A percentile compares a stretch with the other conserved stretches of the same genome.
Conservation (phyloP, 2,329 filamentous ascomycete genomes). For the Curvularia sp. region DNA sequence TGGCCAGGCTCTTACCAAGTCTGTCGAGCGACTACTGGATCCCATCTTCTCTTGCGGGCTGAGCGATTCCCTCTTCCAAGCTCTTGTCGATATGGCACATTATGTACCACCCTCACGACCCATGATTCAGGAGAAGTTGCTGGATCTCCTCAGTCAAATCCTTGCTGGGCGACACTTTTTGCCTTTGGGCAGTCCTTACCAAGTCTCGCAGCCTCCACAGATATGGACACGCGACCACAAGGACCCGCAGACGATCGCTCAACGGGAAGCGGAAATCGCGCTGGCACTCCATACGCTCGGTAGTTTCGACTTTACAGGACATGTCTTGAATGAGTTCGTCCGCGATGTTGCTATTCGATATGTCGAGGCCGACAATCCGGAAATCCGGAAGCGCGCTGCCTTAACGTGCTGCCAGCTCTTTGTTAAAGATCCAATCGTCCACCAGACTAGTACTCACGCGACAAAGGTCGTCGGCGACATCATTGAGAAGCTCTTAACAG, state of each 20-base stretch:
- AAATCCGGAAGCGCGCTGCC: constrained; percentile 91
- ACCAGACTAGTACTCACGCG: constrained; percentile 95
- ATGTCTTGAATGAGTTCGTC: constrained; percentile 97
- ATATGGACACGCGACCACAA: constrained; percentile 87
- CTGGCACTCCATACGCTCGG: constrained; percentile 92
- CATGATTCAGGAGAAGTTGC: constrained; percentile 88
- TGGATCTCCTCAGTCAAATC: constrained; percentile 94
- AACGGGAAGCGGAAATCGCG: constrained; percentile 83
- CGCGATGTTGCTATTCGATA: constrained; percentile 98
- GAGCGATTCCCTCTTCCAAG: constrained; percentile 91
- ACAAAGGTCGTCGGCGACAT: constrained; percentile 98
- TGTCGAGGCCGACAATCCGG: constrained; percentile 92
- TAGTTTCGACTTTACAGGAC: constrained; percentile 91
- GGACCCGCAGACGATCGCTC: constrained; percentile 80
- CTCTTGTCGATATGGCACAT: constrained; percentile 97
- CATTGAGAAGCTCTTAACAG: constrained; percentile 93
- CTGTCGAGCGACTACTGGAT: constrained; percentile 93
- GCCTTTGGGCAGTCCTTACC: constrained; percentile 87
- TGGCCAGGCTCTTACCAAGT: constrained; percentile 95
- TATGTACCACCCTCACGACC: constrained; percentile 95
- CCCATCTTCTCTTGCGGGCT: constrained; percentile 97
- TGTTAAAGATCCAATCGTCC: constrained; percentile 94
- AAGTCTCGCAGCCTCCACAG: constrained; percentile 79
- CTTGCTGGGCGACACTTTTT: constrained; percentile 92
- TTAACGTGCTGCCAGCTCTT: constrained; percentile 98